phyloP scores from a whole-genome alignment of 208 protist genomes.

The Vickermania spadyakhi region DNA sequence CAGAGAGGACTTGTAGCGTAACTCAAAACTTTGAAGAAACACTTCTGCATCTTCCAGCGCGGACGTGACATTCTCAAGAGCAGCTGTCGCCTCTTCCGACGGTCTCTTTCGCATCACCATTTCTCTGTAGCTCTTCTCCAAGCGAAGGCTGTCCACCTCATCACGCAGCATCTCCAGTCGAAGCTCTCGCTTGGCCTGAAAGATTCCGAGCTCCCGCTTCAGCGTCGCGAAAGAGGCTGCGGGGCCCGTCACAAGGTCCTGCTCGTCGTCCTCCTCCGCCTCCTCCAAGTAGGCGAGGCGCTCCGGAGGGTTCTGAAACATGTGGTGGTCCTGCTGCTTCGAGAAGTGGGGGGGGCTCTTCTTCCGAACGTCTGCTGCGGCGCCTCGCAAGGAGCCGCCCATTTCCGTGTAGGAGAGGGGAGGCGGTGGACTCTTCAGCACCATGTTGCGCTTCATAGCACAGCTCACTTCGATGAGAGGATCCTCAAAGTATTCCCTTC shows the following conservation, averaged over 20 bases:
- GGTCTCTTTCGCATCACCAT: slow-evolving; percentile 1
- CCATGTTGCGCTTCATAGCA: background rate
- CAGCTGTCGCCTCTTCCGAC: background rate
- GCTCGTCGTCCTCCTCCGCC: slow-evolving; percentile 10
- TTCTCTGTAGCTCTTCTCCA: slow-evolving; percentile 26
- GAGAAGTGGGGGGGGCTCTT: slow-evolving; percentile 31
- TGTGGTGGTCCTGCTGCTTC: slow-evolving; percentile 45
- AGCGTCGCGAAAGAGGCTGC: background rate
- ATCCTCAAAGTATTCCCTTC: background rate
- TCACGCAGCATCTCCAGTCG: slow-evolving; percentile 33
- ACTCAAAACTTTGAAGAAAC: background rate
- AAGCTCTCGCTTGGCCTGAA: slow-evolving; percentile 22
- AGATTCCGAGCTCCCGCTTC: slow-evolving; percentile 17
- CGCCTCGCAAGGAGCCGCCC: slow-evolving; percentile 4
- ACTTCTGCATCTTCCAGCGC: slow-evolving; percentile 12
- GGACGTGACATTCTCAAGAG: background rate
- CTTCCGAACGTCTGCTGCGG: slow-evolving; percentile 20
- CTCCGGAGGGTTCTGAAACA: slow-evolving; percentile 42
- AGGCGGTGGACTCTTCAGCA: background rate
- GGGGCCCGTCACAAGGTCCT: slow-evolving; percentile 8
- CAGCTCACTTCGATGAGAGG: background rate
- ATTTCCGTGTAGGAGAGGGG: background rate
- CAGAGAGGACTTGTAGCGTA: background rate
- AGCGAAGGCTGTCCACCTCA: slow-evolving; percentile 30
- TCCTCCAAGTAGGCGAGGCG: slow-evolving; percentile 36